A percentile compares a stretch with the other conserved stretches of the same genome.
Conservation (phyloP, 2,329 filamentous ascomycete species). For the Sclerotinia trifoliorum region DNA sequence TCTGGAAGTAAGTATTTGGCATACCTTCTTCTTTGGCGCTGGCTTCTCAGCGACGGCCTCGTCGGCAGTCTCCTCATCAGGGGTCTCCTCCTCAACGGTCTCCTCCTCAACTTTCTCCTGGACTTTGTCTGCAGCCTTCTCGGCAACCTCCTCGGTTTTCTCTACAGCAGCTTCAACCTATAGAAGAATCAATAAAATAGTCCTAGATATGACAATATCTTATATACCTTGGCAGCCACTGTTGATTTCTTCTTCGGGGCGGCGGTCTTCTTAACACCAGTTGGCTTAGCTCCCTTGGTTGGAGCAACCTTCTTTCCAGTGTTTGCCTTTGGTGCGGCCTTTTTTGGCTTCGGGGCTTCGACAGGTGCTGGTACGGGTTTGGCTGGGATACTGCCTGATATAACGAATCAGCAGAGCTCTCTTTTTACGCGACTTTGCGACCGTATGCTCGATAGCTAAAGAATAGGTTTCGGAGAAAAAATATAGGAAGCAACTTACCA, state of each 20-base stretch:
- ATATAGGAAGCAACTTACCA: constrained; percentile 31
- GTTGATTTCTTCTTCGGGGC: constrained; percentile 38
- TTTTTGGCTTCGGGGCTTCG: constrained; percentile 35
- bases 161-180: constrained; percentile 6
- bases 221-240: constrained; percentile 36
- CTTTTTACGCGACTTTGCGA: constrained; percentile 20
- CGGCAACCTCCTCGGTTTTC: background rate
- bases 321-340: constrained; percentile 35
- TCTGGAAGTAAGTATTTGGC: background rate
- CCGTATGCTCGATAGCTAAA: constrained; percentile 4
- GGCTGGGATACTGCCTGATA: constrained; percentile 35
- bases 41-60: background rate
- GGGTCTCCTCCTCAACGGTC: background rate
- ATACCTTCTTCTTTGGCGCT: constrained; percentile 15
- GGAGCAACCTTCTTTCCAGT: constrained; percentile 36
- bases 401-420: constrained; percentile 32
- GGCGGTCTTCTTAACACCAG: constrained; percentile 38
- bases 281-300: constrained; percentile 38
- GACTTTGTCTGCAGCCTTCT: background rate
- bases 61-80: background rate
- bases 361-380: constrained; percentile 35
- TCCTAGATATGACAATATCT: constrained; percentile 8
- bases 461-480: background rate
- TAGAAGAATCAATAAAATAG: background rate
- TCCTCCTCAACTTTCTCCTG: constrained; percentile 4